Conservation (phyloP, 164 flowering plant genomes). For the Piper betle region DNA sequence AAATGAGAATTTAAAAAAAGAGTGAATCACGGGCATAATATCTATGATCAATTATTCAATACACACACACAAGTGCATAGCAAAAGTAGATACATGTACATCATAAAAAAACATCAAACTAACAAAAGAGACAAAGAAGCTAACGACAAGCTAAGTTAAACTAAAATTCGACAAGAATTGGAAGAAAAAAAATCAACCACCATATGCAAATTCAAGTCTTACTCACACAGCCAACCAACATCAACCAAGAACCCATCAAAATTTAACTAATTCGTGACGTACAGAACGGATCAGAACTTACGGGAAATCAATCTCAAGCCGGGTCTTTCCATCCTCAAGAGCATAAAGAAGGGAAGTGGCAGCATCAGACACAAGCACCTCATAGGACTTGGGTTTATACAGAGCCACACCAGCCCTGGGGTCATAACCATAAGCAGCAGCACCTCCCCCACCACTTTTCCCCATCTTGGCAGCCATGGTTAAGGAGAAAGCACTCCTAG, state of each 20-base stretch:
- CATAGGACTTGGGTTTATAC: constrained; percentile 82
- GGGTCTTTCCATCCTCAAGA: constrained; percentile 64
- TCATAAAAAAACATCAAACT: neutral
- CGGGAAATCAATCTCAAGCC: constrained; percentile 97
- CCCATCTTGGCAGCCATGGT: constrained; percentile 4
- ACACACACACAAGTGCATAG: neutral
- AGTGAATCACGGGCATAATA: neutral
- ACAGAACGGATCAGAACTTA: constrained; percentile 12
- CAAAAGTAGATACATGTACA: neutral
- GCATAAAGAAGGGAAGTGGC: constrained; percentile 64
- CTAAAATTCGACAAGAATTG: neutral
- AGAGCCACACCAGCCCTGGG: constrained; percentile 69
- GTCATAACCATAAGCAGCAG: constrained; percentile 14
- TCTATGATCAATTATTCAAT: neutral
- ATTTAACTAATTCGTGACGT: neutral
- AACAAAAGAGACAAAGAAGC: neutral
- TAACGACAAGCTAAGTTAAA: no score
- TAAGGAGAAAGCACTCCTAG: constrained; percentile 7
- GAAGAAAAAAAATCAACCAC: no score
- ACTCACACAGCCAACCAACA: neutral
- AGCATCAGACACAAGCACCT: constrained; percentile 72
- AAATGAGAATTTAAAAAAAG: neutral
- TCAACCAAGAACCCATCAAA: neutral
- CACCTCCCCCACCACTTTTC: constrained; percentile 13
- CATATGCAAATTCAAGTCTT: neutral